Percentiles rank a stretch among this genome's conserved stretches.
Conservation (phyloP, 1,284 basidiomycete genomes). For the Taiwanofungus camphoratus region DNA sequence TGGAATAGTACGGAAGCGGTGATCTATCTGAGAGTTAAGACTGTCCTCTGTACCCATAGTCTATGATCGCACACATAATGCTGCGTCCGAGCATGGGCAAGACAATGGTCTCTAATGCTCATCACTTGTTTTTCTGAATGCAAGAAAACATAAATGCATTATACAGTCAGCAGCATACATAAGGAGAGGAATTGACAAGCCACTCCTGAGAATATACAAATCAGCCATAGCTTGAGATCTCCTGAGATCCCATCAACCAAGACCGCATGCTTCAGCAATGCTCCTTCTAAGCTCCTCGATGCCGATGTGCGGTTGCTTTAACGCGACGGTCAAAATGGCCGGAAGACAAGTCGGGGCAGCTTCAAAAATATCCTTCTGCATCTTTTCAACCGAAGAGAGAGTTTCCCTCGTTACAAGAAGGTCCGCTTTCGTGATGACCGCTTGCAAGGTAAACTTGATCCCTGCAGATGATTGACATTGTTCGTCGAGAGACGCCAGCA, state of each 20-base stretch:
- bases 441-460: constrained; percentile 53
- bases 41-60: no score
- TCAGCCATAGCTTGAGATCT: no score
- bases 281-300: constrained; percentile 50
- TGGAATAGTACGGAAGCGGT: constrained; percentile 43
- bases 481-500: constrained; percentile 51
- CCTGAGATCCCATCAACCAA: no score
- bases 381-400: constrained; percentile 27
- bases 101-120: no score
- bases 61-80: no score
- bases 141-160: no score
- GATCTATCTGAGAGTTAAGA: no score
- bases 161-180: no score
- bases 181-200: no score
- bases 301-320: constrained; percentile 45
- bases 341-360: constrained; percentile 57
- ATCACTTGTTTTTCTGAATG: no score
- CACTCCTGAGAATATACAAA: no score
- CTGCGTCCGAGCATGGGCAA: no score
- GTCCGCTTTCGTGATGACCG: constrained; percentile 69
- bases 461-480: constrained; percentile 32
- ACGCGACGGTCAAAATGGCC: constrained; percentile 52
- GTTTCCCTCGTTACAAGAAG: constrained; percentile 31
- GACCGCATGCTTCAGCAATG: constrained; percentile 50
- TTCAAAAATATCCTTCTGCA: constrained; percentile 38